These are phyloP conservation scores for Sphagnum magellanicum DNA, from an alignment of 228 moss, liverwort and hornwort genomes.

Conservation along the genomic window DNA sequence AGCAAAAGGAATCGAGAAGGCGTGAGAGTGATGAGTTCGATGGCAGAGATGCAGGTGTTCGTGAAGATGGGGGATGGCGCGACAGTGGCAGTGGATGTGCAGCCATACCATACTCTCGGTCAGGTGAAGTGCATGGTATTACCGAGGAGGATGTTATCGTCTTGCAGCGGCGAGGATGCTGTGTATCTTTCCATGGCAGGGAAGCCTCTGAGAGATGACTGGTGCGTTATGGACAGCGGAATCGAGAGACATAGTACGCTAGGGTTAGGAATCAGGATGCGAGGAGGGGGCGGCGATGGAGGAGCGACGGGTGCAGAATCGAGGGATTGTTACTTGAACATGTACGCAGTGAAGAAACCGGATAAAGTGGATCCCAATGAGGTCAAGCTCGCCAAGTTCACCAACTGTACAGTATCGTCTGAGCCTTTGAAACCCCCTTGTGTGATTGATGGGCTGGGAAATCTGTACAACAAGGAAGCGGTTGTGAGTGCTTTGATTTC, in stretches of 20 bases:
- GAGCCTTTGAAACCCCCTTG: conserved; percentile 92
- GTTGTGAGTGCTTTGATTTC: conserved; percentile 80
- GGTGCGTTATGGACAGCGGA: conserved; percentile 25
- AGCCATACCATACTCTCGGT: conserved; percentile 29
- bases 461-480: conserved; percentile 88
- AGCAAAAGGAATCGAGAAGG: not conserved
- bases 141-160: not conserved
- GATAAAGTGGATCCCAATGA: conserved; percentile 97
- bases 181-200: conserved; percentile 48
- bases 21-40: not conserved
- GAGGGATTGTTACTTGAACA: conserved; percentile 87
- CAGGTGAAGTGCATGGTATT: conserved; percentile 30
- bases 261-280: conserved; percentile 64
- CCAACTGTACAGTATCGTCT: conserved; percentile 71
- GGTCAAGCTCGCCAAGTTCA: conserved; percentile 80
- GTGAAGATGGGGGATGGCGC: conserved; percentile 40
- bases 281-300: conserved; percentile 94
- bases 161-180: conserved; percentile 2
- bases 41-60: conserved; percentile 51
- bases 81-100: conserved; percentile 34
- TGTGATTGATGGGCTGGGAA: conserved; percentile 78
- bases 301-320: conserved; percentile 97
- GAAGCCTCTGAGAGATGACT: conserved; percentile 40
- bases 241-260: conserved; percentile 31
- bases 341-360: conserved; percentile 92